Evolutionary conservation across 495 filamentous ascomycete species (phyloP).

Genomic region (Venustampulla echinocandica): DNA sequence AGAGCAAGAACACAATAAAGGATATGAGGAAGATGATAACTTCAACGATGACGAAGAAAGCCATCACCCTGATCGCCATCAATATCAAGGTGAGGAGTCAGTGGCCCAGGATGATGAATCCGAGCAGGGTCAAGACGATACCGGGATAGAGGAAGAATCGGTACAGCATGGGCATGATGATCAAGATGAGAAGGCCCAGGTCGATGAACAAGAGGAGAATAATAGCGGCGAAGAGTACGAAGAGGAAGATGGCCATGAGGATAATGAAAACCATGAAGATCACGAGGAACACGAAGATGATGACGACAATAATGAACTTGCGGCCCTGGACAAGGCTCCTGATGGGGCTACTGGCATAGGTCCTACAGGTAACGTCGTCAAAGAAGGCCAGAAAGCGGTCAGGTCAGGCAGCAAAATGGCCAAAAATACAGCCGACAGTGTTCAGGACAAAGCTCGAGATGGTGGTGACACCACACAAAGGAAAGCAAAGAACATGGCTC

Average conservation of each 20-base stretch:
- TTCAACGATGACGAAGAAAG: slow-evolving; percentile 4
- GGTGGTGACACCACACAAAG: too few species aligned
- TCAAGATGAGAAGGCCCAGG: neutral
- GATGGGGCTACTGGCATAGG: neutral
- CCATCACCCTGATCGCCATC: slow-evolving; percentile 1
- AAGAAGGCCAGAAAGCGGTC: neutral
- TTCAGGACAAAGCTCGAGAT: too few species aligned
- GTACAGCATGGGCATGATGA: too few species aligned
- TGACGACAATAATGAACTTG: neutral
- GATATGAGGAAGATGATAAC: slow-evolving; percentile 11
- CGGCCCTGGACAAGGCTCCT: neutral
- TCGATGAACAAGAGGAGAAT: slow-evolving; percentile 2
- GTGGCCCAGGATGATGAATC: neutral
- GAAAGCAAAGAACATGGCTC: too few species aligned
- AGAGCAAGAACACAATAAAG: slow-evolving; percentile 5
- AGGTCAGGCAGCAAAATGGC: neutral
- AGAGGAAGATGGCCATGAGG: slow-evolving; percentile 3
- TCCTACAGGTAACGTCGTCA: too few species aligned
- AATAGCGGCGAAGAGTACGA: slow-evolving; percentile 2
- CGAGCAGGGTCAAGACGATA: slow-evolving; percentile 5
- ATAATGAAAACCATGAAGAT: slow-evolving; percentile 8
- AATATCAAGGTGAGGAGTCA: slow-evolving; percentile 5
- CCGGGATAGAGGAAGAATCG: too few species aligned
- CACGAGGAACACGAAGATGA: slow-evolving; percentile 13
- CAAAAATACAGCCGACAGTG: neutral